Evolutionary conservation across 106 monocot genomes (phyloP), one percentile per base, ranked within the genome.

Genomic region (Alisma plantagoaquatica): DNA sequence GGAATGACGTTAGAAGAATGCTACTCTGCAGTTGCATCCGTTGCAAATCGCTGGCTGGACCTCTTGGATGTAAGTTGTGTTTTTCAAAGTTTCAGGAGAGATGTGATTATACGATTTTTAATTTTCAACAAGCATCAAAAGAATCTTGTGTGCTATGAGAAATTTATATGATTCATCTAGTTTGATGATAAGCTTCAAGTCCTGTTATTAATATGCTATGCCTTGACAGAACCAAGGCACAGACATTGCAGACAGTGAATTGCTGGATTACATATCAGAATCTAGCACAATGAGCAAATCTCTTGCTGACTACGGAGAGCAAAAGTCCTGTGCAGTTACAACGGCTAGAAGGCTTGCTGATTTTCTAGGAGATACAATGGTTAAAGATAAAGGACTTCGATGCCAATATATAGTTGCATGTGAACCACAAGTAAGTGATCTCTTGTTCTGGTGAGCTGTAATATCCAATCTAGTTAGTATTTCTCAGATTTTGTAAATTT

Each of bases 221-320:
- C n/a, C n/a, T n/a, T n/a, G n/a, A n/a, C 78, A 93, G 93, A 96
- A 89, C 61, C 75, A 96, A 74, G 94, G 94, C 44, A 78, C 72
- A 51, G 94, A 89, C 65, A 78, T 96, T 63, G 80, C 84, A 31
- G 94, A 96, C 43, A 81, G 78, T 66, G 94, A 96, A 65, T 68
- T 96, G 73, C 88, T 96, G 57, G 84, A 89, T 60, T 89, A 84
- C 66, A 96, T 96, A 64, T 96, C 94, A 43, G 94, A 96, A 64
- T 96, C 88, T 52, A 96, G 88, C 73, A 96, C 94, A 45, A 96
- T 96, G 94, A 96, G 94, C 59, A 96, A 96, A 64, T 96, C 94
- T 30, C 68, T 96, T 31, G 75, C 57, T 63, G 94, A 96, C 45
- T 96, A 96, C 71, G 94, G 94, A 18, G 80, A 61, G 19, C 88